Conservation (phyloP, 164 flowering plant genomes). For the Magnolia changhungtana region DNA sequence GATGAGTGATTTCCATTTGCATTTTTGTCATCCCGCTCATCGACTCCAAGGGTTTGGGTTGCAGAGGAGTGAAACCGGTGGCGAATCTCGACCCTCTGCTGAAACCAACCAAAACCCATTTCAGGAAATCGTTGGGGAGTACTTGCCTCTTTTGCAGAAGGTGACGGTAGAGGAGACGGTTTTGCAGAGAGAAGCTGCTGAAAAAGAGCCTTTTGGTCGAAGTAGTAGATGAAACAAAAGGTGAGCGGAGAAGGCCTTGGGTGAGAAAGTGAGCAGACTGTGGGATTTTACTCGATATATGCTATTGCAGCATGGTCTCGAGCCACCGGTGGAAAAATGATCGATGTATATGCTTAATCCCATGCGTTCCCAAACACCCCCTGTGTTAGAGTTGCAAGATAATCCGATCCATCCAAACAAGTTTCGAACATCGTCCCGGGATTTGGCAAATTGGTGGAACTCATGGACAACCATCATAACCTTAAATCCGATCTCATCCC, state of each 20-base stretch:
- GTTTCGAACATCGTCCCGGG: too few species aligned
- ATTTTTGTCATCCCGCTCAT: constrained; percentile 18
- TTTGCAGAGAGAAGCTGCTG: constrained; percentile 19
- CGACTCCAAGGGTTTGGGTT: constrained; percentile 69
- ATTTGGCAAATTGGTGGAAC: too few species aligned
- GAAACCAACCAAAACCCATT: constrained; percentile 59
- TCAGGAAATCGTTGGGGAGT: constrained; percentile 47
- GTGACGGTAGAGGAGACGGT: neutral
- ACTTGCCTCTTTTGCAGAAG: constrained; percentile 14
- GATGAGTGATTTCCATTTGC: too few species aligned
- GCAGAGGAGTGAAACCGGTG: constrained; percentile 73
- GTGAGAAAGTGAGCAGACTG: constrained; percentile 16
- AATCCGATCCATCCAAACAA: too few species aligned
- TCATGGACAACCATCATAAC: too few species aligned
- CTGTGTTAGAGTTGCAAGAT: too few species aligned
- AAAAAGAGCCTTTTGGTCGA: constrained; percentile 11
- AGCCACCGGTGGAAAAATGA: neutral
- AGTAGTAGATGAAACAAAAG: constrained; percentile 13
- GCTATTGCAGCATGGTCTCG: constrained; percentile 4
- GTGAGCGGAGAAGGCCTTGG: neutral
- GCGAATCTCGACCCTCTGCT: constrained; percentile 60
- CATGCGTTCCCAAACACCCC: too few species aligned
- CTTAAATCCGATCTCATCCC: too few species aligned
- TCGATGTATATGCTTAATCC: too few species aligned
- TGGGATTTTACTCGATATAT: constrained; percentile 17